Evolutionary conservation across 331 rosid genomes (phyloP).

Genomic region (Spiraea crenata): DNA sequence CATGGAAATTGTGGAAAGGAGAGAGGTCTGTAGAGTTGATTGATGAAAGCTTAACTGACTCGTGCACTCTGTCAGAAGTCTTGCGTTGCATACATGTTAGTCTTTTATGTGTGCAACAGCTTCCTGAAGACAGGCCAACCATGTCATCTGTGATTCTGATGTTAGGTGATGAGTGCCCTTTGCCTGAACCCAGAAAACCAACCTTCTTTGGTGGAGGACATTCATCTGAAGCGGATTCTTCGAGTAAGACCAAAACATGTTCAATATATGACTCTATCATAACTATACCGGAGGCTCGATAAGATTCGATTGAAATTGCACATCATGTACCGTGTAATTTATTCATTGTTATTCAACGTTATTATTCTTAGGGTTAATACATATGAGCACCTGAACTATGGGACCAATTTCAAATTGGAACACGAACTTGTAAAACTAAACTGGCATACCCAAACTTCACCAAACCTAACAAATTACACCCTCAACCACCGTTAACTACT

Average conservation of each 20-base stretch:
- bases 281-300: background rate
- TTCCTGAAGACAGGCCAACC: constrained; percentile 46
- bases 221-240: too few relatives aligned
- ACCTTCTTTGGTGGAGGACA: constrained; percentile 23
- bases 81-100: constrained; percentile 41
- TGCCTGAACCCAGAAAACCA: constrained; percentile 40
- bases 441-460: too few relatives aligned
- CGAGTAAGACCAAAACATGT: too few relatives aligned
- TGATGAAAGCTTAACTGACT: constrained; percentile 28
- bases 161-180: constrained; percentile 27
- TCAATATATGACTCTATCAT: background rate
- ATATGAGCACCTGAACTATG: too few relatives aligned
- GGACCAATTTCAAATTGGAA: too few relatives aligned
- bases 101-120: constrained; percentile 47
- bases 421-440: too few relatives aligned
- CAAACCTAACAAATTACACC: too few relatives aligned
- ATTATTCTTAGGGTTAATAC: background rate
- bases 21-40: constrained; percentile 22
- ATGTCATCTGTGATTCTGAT: constrained; percentile 42
- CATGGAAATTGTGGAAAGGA: constrained; percentile 49
- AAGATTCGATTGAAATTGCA: background rate
- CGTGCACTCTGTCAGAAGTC: constrained; percentile 13
- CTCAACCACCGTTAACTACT: too few relatives aligned
- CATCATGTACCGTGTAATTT: too few relatives aligned
- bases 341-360: background rate